Evolutionary conservation across 352 stramenopile species (phyloP).

Genomic region (Globisporangium paroecandrum): DNA sequence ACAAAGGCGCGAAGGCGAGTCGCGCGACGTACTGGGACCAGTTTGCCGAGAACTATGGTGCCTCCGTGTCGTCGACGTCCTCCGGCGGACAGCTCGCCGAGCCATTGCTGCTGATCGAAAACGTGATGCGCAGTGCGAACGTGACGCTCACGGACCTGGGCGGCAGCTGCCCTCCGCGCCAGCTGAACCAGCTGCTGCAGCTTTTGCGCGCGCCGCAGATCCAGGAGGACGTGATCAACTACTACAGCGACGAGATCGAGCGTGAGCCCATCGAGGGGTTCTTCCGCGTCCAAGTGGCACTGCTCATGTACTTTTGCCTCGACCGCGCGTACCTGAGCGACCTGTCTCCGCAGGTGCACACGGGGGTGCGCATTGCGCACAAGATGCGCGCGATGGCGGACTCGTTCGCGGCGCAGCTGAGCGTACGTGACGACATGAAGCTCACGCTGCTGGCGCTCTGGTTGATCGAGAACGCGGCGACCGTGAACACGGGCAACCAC

Average conservation of each 20-base stretch:
- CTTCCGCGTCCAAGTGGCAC: conserved; percentile 66
- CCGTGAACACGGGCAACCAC: conserved; percentile 58
- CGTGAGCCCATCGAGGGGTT: conserved; percentile 69
- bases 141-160: conserved; percentile 28
- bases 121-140: conserved; percentile 71
- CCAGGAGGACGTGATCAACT: conserved; percentile 52
- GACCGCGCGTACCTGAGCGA: conserved; percentile 66
- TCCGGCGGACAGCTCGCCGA: conserved; percentile 32
- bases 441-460: conserved; percentile 72
- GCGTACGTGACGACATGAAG: conserved; percentile 81
- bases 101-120: conserved; percentile 66
- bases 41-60: conserved; percentile 69
- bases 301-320: conserved; percentile 80
- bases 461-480: conserved; percentile 75
- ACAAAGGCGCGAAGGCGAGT: conserved; percentile 49
- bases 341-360: conserved; percentile 44
- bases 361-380: conserved; percentile 46
- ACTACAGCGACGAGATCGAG: conserved; percentile 64
- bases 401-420: conserved; percentile 68
- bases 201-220: conserved; percentile 42
- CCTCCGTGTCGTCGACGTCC: conserved; percentile 44
- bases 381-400: conserved; percentile 64
- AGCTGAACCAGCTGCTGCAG: conserved; percentile 52
- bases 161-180: conserved; percentile 40
- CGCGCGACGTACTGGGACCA: conserved; percentile 56